Evolutionary conservation across 768 basidiomycete species (phyloP).

Genomic region (Boletus rubroflammeus): DNA sequence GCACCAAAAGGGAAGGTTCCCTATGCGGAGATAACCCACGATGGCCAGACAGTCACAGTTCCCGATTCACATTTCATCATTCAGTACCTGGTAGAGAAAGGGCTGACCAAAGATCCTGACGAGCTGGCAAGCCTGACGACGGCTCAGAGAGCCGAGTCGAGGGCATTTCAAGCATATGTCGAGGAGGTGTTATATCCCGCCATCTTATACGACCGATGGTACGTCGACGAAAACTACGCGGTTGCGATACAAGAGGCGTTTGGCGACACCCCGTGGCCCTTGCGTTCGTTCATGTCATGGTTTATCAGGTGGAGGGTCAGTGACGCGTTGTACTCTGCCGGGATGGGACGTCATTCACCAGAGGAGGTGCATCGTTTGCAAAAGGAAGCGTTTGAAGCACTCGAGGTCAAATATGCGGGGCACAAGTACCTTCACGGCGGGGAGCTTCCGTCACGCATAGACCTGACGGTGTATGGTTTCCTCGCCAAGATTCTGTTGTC

Average conservation of each 20-base stretch:
- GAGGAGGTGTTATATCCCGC: background rate
- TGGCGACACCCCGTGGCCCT: background rate
- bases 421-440: conserved; percentile 26
- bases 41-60: conserved; percentile 1
- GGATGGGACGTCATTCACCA: conserved; percentile 29
- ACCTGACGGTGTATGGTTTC: conserved; percentile 28
- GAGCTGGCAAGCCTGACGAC: conserved; percentile 18
- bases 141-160: background rate
- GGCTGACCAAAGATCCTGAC: conserved; percentile 26
- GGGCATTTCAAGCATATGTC: background rate
- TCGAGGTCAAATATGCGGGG: conserved; percentile 24
- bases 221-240: background rate
- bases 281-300: background rate
- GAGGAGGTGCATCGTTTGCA: conserved; percentile 30
- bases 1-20: conserved; percentile 33
- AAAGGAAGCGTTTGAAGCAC: conserved; percentile 28
- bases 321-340: conserved; percentile 16
- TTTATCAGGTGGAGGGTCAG: background rate
- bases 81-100: conserved; percentile 14
- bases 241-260: background rate
- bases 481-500: conserved; percentile 26
- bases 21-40: conserved; percentile 28
- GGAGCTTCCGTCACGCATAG: conserved; percentile 24
- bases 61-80: background rate
- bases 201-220: background rate